Percentiles rank a stretch among this genome's conserved stretches.
Evolutionary conservation across 352 stramenopile species (phyloP).

Genomic region (Globisporangium carolinianum): DNA sequence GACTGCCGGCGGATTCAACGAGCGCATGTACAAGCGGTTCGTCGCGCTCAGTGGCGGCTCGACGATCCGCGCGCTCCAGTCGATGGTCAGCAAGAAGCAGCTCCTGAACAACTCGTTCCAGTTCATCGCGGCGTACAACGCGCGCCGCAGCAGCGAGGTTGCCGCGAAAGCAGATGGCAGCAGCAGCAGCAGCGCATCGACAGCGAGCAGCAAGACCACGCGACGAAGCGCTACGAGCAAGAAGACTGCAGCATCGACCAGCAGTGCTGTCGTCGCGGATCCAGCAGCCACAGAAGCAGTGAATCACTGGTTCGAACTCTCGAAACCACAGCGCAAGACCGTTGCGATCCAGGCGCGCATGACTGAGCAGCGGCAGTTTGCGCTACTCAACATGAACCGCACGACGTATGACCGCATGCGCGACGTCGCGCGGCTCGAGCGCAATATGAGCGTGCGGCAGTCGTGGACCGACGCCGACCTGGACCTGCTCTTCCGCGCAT

Average conservation of each 20-base stretch:
- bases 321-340: slow-evolving; percentile 6
- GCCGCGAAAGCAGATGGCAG: neutral
- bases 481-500: slow-evolving; percentile 8
- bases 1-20: slow-evolving; percentile 8
- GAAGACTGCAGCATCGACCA: neutral
- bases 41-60: slow-evolving; percentile 6
- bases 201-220: neutral
- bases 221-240: no score
- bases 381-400: slow-evolving; percentile 7
- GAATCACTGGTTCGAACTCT: slow-evolving; percentile 12
- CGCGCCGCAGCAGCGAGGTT: neutral
- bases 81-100: slow-evolving; percentile 12
- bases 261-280: neutral
- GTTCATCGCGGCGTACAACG: slow-evolving; percentile 11
- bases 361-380: slow-evolving; percentile 9
- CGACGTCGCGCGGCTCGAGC: slow-evolving; percentile 7
- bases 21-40: slow-evolving; percentile 8
- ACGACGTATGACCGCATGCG: slow-evolving; percentile 9
- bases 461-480: slow-evolving; percentile 8
- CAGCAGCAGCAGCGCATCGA: neutral
- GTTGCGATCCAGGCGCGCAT: neutral
- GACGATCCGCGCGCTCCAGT: slow-evolving; percentile 2
- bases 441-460: slow-evolving; percentile 8
- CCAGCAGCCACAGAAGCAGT: neutral
- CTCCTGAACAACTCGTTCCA: slow-evolving; percentile 11